These are phyloP conservation scores for Salix viminalis DNA, from an alignment of 345 rosid species.

Conservation along the genomic window DNA sequence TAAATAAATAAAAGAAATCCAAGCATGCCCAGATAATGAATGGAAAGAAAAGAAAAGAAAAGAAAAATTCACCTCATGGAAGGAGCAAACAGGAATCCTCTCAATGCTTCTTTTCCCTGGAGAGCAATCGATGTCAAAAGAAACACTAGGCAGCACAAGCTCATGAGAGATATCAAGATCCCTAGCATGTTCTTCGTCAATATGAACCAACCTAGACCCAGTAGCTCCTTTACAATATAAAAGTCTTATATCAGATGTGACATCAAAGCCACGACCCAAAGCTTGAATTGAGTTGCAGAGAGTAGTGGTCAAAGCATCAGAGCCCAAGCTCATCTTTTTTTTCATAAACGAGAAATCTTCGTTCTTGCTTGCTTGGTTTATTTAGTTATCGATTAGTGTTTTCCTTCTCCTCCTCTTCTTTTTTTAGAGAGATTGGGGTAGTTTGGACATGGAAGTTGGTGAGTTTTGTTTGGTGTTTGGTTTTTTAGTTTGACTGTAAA, in stretches of 20 bases:
- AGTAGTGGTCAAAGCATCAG: conserved; percentile 67
- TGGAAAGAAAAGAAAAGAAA: conserved; percentile 1
- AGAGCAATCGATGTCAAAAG: conserved; percentile 65
- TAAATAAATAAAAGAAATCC: conserved; percentile 1
- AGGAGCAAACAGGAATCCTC: conserved; percentile 58
- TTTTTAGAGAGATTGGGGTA: conserved; percentile 2
- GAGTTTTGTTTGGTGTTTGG: conserved; percentile 7
- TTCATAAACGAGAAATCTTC: conserved; percentile 12
- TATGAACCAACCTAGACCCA: conserved; percentile 73
- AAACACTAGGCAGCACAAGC: conserved; percentile 42
- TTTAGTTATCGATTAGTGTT: background rate
- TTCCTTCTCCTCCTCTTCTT: background rate
- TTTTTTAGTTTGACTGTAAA: conserved; percentile 36
- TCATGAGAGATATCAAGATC: conserved; percentile 59
- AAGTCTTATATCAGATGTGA: conserved; percentile 89
- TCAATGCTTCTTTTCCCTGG: conserved; percentile 36
- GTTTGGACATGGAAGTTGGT: conserved; percentile 20
- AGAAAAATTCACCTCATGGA: conserved; percentile 56
- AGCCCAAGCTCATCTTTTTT: conserved; percentile 26
- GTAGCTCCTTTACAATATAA: conserved; percentile 87
- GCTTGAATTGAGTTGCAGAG: conserved; percentile 85
- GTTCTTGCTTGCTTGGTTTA: background rate
- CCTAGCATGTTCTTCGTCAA: conserved; percentile 58
- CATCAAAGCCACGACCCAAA: conserved; percentile 63
- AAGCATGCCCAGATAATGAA: conserved; percentile 8